These are phyloP conservation scores for Ogataea saltuana DNA, from an alignment of 805 yeast species.

Conservation along the genomic window DNA sequence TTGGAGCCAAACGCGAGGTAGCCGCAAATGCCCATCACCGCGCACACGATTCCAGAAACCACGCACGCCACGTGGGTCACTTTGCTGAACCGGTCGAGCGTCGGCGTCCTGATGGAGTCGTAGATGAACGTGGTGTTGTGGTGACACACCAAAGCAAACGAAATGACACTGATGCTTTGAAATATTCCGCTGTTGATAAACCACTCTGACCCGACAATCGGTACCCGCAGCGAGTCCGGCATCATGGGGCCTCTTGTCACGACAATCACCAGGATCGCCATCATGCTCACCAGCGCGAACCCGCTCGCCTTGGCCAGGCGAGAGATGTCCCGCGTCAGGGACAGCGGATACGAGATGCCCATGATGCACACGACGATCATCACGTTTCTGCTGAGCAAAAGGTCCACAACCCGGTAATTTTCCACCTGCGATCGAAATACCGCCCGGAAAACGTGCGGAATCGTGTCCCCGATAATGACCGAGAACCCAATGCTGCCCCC, in stretches of 20 bases:
- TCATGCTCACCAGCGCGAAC: conserved; percentile 83
- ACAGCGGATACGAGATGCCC: conserved; percentile 78
- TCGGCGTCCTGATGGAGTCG: conserved; percentile 76
- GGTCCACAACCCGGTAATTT: conserved; percentile 41
- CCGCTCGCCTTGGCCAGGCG: conserved; percentile 85
- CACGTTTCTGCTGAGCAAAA: conserved; percentile 66
- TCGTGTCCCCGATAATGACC: conserved; percentile 91
- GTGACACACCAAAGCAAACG: conserved; percentile 94
- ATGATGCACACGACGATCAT: conserved; percentile 69
- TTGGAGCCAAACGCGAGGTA: conserved; percentile 69
- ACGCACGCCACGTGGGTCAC: conserved; percentile 84
- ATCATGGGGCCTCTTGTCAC: conserved; percentile 70
- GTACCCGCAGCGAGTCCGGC: conserved; percentile 48
- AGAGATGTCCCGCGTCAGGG: conserved; percentile 77
- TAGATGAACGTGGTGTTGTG: conserved; percentile 91
- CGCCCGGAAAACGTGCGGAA: conserved; percentile 82
- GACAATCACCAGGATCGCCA: conserved; percentile 71
- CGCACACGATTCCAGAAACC: conserved; percentile 78
- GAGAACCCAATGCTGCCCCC: conserved; percentile 95
- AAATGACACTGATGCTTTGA: conserved; percentile 91
- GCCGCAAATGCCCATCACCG: conserved; percentile 78
- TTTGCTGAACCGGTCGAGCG: conserved; percentile 69
- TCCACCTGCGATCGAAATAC: conserved; percentile 52
- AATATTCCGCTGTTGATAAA: conserved; percentile 66
- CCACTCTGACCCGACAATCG: conserved; percentile 44